These are phyloP conservation scores for Lentinula raphanica DNA, from an alignment of 768 basidiomycete species.

Conservation along the genomic window DNA sequence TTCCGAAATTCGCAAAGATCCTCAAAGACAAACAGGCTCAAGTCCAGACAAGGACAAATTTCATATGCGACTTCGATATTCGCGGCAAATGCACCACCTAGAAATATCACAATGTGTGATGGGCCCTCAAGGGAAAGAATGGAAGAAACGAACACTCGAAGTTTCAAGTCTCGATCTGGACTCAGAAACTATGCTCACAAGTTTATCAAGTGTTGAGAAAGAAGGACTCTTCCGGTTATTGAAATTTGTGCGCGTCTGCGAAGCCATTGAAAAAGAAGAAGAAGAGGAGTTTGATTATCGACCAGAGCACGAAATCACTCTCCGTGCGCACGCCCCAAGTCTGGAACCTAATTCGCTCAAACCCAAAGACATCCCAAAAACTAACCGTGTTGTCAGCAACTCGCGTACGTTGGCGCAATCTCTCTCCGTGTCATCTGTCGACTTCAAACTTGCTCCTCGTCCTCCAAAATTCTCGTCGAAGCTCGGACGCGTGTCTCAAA, in stretches of 20 bases:
- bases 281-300: no score
- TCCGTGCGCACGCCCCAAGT: background rate
- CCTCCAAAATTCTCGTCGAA: slow-evolving; percentile 8
- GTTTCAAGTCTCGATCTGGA: slow-evolving; percentile 10
- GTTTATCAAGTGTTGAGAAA: background rate
- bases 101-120: slow-evolving; percentile 31
- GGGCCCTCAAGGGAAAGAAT: slow-evolving; percentile 29
- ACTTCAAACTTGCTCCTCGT: slow-evolving; percentile 7
- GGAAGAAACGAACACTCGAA: slow-evolving; percentile 30
- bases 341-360: background rate
- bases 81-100: slow-evolving; percentile 25
- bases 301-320: background rate
- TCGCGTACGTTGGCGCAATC: slow-evolving; percentile 1
- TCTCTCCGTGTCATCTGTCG: slow-evolving; percentile 6
- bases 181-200: background rate
- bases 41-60: background rate
- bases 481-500: background rate
- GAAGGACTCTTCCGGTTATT: background rate
- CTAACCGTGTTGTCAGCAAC: slow-evolving; percentile 1
- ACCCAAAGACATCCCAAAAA: background rate
- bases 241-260: slow-evolving; percentile 9
- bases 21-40: background rate
- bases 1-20: background rate
- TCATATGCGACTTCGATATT: slow-evolving; percentile 33
- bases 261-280: slow-evolving; percentile 3